Evolutionary conservation across 2,329 filamentous ascomycete genomes (phyloP).

Genomic region (Epichloe aotearoae): DNA sequence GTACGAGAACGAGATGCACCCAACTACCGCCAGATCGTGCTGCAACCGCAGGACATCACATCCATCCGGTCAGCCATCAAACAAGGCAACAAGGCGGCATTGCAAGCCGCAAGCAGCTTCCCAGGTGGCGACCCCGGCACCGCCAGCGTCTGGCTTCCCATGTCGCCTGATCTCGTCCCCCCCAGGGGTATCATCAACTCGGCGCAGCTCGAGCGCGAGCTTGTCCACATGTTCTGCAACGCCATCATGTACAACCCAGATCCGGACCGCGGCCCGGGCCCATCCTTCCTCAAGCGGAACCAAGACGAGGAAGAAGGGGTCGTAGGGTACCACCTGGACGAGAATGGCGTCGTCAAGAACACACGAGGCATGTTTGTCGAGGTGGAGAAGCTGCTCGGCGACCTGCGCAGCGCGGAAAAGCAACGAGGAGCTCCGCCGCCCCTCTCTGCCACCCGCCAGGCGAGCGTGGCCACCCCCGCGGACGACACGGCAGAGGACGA

Average conservation of each 20-base stretch:
- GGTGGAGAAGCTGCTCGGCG: constrained; percentile 65
- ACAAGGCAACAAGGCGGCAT: constrained; percentile 54
- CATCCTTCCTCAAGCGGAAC: constrained; percentile 39
- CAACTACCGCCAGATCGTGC: constrained; percentile 60
- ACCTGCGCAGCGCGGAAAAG: constrained; percentile 62
- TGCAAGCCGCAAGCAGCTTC: constrained; percentile 46
- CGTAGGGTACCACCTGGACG: constrained; percentile 54
- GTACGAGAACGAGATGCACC: constrained; percentile 64
- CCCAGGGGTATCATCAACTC: constrained; percentile 85
- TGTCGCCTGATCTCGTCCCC: constrained; percentile 65
- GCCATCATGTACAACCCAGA: constrained; percentile 97
- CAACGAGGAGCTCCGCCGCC: constrained; percentile 27
- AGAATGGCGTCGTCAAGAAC: constrained; percentile 78
- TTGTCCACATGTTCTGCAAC: constrained; percentile 95
- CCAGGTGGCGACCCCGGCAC: constrained; percentile 44
- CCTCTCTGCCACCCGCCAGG: constrained; percentile 18
- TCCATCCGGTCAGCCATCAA: constrained; percentile 64
- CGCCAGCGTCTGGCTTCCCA: constrained; percentile 49
- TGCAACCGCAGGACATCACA: constrained; percentile 65
- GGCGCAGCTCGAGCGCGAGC: constrained; percentile 79
- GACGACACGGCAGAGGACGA: constrained; percentile 37
- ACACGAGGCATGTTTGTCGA: constrained; percentile 82
- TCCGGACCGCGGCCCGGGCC: constrained; percentile 55
- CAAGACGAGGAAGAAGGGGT: constrained; percentile 31
- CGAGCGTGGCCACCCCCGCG: constrained; percentile 26